phyloP scores from a whole-genome alignment of 2,329 filamentous ascomycete genomes.

The Sporothrix phasma region DNA sequence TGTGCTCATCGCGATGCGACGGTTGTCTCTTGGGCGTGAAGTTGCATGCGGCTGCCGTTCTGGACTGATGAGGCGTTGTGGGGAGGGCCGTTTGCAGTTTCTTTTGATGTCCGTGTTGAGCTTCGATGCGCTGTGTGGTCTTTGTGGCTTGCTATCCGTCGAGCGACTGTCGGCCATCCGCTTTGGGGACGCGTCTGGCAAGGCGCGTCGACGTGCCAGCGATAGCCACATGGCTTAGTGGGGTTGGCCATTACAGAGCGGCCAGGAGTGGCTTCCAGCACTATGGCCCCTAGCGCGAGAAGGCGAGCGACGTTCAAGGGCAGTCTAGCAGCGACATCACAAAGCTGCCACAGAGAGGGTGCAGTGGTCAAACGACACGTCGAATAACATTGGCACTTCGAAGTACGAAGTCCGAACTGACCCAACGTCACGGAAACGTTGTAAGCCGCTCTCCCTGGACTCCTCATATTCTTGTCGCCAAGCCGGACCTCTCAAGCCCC shows the following conservation, averaged over 20 bases:
- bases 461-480: not conserved
- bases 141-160: not conserved
- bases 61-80: not conserved
- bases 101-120: not conserved
- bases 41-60: not conserved
- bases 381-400: too few species aligned
- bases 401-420: too few species aligned
- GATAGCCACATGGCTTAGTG: constrained; percentile 3
- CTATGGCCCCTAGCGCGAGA: constrained; percentile 1
- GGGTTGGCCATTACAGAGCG: constrained; percentile 3
- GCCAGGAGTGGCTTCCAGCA: not conserved
- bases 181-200: constrained; percentile 3
- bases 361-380: not conserved
- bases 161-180: too few species aligned
- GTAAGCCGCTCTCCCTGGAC: not conserved
- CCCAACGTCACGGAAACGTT: too few species aligned
- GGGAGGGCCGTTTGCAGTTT: not conserved
- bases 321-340: not conserved
- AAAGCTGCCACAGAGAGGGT: not conserved
- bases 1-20: constrained; percentile 12
- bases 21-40: not conserved
- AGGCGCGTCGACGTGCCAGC: constrained; percentile 5
- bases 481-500: constrained; percentile 2
- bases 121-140: not conserved
- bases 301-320: too few species aligned